Evolutionary conservation across 1,284 basidiomycete species (phyloP), one percentile per base, ranked within the genome.

Genomic region (Phylloporus sp.): DNA sequence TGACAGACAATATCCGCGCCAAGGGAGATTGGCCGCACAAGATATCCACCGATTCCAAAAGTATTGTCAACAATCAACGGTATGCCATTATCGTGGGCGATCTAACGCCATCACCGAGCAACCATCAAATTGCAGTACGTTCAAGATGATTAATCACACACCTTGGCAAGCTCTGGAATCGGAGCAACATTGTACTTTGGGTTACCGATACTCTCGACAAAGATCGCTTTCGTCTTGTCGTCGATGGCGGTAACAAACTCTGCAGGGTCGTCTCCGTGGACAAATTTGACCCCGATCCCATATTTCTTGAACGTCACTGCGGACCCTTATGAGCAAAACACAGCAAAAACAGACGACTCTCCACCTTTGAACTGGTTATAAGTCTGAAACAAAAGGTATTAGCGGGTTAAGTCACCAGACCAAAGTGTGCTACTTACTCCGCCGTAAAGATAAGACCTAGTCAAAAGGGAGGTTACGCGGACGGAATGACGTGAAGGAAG

Each of bases 51-150:
- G 79, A 94, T 91, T 67, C 94, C 94, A 72, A 96, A 95, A 0
- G 94, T 96, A 80, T 96, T 96, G 80, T 96, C 95, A 1, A 96
- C 94, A 53, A 95, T 88, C 56, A 95, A 82, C 0, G 94, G 94
- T 47, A 95, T 89, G 5, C 86, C 86, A 73, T 91, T 82, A 62
- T 88, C 86, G 76, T 95, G 93, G 0, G 94, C 94, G 59, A 88
- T 71, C 83, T 85, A 49, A 2, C 35, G 15, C 1, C 27, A 11
- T 4, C 12, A 20, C 19, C 17, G 25, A 20, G 2, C 14, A 32
- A 56, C n/a, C n/a, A n/a, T n/a, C n/a, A n/a, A n/a, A n/a, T n/a
- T n/a, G n/a, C n/a, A n/a, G n/a, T n/a, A n/a, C n/a, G n/a, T n/a
- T n/a, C n/a, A n/a, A n/a, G n/a, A n/a, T n/a, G n/a, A n/a, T n/a